phyloP scores from a whole-genome alignment of 140 eudicot species.

The Bidens hawaiensis region DNA sequence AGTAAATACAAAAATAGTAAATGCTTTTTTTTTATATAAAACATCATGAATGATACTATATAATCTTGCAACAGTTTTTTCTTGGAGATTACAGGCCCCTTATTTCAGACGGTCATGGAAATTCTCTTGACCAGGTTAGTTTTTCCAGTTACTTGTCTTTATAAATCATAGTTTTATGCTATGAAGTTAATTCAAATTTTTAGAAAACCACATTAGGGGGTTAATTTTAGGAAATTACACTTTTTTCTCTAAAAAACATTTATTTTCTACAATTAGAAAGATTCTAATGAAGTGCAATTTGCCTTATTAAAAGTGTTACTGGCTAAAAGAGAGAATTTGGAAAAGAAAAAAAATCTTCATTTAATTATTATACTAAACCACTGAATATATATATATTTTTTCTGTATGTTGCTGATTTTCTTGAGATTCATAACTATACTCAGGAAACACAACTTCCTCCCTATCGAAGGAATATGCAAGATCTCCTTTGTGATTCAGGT shows the following conservation, averaged over 20 bases:
- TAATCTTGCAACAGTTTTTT: conserved; percentile 69
- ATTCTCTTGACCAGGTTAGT: conserved; percentile 92
- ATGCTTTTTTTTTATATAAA: background rate
- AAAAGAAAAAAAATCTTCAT: background rate
- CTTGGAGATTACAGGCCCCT: conserved; percentile 98
- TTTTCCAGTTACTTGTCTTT: background rate
- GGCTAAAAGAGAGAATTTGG: background rate
- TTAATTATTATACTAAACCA: background rate
- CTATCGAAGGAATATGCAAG: conserved; percentile 93
- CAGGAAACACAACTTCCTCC: conserved; percentile 98
- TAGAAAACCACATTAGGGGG: background rate
- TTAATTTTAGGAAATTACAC: no score
- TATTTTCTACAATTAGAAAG: no score
- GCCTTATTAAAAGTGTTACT: no score
- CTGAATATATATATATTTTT: background rate
- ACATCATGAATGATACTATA: conserved; percentile 17
- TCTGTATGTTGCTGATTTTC: conserved; percentile 10
- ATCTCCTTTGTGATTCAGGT: conserved; percentile 98
- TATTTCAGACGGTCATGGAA: conserved; percentile 82
- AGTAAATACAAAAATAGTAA: background rate
- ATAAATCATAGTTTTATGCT: background rate
- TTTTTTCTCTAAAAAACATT: no score
- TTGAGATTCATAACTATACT: conserved; percentile 7
- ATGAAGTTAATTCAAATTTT: background rate
- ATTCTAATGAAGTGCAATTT: no score